Evolutionary conservation across 805 yeast genomes (phyloP).

Genomic region (Candida easanensis): DNA sequence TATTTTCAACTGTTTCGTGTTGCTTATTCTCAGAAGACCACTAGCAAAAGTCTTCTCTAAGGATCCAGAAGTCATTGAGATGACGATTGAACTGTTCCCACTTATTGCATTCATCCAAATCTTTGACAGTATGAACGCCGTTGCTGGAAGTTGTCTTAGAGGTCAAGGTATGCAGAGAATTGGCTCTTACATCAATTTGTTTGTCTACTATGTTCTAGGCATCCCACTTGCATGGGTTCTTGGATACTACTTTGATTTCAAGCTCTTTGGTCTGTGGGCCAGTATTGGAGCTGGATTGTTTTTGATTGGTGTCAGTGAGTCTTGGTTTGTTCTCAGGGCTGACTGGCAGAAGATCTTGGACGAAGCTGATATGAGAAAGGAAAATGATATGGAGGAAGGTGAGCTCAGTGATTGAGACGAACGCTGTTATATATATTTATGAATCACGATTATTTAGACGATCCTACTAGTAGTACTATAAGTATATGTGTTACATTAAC

Average conservation of each 20-base stretch:
- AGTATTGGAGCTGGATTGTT: conserved; percentile 59
- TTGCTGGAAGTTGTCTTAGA: conserved; percentile 72
- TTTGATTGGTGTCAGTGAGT: conserved; percentile 42
- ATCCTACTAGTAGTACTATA: too few relatives aligned
- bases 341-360: conserved; percentile 48
- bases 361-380: conserved; percentile 41
- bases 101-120: conserved; percentile 66
- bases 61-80: conserved; percentile 52
- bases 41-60: conserved; percentile 60
- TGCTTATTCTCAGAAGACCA: conserved; percentile 44
- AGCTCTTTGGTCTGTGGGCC: conserved; percentile 63
- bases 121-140: conserved; percentile 66
- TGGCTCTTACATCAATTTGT: conserved; percentile 69
- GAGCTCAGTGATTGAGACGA: conserved; percentile 10
- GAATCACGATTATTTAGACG: too few relatives aligned
- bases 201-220: conserved; percentile 69
- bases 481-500: neutral
- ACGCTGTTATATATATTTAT: too few relatives aligned
- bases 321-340: conserved; percentile 42
- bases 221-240: conserved; percentile 62
- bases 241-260: conserved; percentile 44
- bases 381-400: conserved; percentile 14
- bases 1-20: conserved; percentile 45
- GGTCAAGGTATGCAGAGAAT: conserved; percentile 84
- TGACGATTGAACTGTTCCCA: conserved; percentile 52